Evolutionary conservation across 371 early-diverging fungal genomes (phyloP), one percentile per base, ranked within the genome.

Genomic region (Umbelopsis sp.): DNA sequence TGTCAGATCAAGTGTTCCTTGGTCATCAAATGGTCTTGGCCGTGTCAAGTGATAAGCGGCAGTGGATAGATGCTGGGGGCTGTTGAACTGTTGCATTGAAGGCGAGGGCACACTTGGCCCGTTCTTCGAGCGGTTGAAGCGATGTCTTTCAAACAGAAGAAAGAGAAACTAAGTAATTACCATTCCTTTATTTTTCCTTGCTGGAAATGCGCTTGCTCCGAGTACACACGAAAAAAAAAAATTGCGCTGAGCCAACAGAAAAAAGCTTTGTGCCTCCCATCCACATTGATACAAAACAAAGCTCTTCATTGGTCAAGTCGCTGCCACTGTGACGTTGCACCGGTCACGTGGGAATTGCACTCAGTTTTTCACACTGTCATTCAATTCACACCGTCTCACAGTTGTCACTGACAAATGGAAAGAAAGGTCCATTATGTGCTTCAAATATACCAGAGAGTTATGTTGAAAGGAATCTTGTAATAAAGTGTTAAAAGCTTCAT

Each of bases 121-220:
- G 35, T 35, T 29, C 57, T 32, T 57, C 57, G 57, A 57, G 57
- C 57, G 57, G 29, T 14, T 57, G 57, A 57, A 57, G 57, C 57
- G 35, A 57, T 57, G 29, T 57, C 37, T 35, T 35, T 29, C 5
- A 35, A 35, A 57, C 35, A 57, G 32, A 57, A 29, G 35, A 35
- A 57, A 57, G 57, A 35, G 35, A 35, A 35, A 35, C 35, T 35
- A 57, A 57, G 32, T 29, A 57, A 57, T 57, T 57, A 57, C 57
- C 57, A 57, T 57, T 57, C 57, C 35, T 57, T 57, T 51, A 25
- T 51, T 57, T 57, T 57, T 35, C 57, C 57, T 57, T 57, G 57
- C 57, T 57, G n/a, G 18, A 57, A 57, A 57, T 57, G 57, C 57
- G 57, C 57, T 41, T 57, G 57, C 57, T 57, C 57, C 57, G 57